Base-by-base conservation (phyloP, 768 basidiomycete genomes). In the Leucosporidium creatinivorum region DNA sequence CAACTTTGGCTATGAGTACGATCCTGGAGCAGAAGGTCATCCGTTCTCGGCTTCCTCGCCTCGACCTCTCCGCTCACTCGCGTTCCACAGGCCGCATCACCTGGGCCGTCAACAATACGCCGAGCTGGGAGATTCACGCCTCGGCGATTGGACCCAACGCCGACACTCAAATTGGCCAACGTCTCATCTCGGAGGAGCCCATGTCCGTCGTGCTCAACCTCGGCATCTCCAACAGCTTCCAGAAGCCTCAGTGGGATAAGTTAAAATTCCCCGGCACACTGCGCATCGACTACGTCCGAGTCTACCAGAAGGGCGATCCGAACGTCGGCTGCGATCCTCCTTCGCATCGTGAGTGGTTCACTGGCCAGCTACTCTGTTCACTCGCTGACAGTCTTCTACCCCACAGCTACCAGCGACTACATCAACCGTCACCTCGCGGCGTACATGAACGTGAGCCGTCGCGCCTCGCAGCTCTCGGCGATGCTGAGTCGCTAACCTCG, bases 141-240 rank as follows among this genome's bases (percentile, higher is more conserved):
- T 81, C 79, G 4, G 80, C 89, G 6, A 78, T 92, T 25, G 88
- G 85, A 7, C 79, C 91, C 2, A 86, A 93, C 78, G 25, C 83
- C 0, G 75, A 72, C 7, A 80, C 84, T 0, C 69, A 86, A 62
- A 81, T 98, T 58, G 81, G 83, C 50, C 80, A 83, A 73, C 82
- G 93, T 44, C 75, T 93, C 19, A 85, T 85, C 64, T 82, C 92
- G 10, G 89, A 93, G 75, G 94, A 99, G 77, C 94, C 96, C 4
- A 88, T 97, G 89, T 89, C 86, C 76, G 80, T 93, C 62, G 86
- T 93, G 70, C 69, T 96, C 76, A 97, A 80, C 63, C 76, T 79
- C 44, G 79, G 78, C 54, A 76, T 93, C 80, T 83, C 89, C 31
- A 83, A 36, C 36, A 59, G 44, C 36, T 39, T 64, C 69, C 70